Evolutionary conservation across 1,284 basidiomycete genomes (phyloP).

Genomic region (Papiliotrema flavescens): DNA sequence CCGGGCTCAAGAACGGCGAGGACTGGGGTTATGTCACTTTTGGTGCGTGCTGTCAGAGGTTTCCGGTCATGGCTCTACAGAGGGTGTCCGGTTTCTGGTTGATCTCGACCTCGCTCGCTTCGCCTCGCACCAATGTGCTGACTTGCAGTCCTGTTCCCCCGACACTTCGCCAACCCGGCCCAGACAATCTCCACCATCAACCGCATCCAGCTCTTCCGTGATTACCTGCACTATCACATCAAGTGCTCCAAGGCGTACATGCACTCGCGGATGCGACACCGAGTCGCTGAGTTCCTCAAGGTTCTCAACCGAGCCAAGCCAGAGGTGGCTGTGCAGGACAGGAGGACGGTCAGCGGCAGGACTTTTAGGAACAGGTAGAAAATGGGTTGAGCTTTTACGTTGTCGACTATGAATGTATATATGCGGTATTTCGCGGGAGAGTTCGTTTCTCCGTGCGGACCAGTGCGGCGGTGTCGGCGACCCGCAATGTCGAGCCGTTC

Average conservation of each 20-base stretch:
- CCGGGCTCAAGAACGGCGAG: conserved; percentile 76
- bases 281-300: conserved; percentile 96
- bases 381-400: background rate
- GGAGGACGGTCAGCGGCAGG: conserved; percentile 75
- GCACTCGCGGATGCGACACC: conserved; percentile 94
- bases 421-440: background rate
- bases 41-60: conserved; percentile 51
- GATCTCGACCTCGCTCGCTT: no score
- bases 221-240: conserved; percentile 99
- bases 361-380: conserved; percentile 32
- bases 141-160: conserved; percentile 79
- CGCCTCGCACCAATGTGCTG: background rate
- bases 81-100: no score
- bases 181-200: conserved; percentile 82
- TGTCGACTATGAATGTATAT: background rate
- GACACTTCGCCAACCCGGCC: conserved; percentile 80
- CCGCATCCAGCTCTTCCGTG: conserved; percentile 94
- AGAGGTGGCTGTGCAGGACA: conserved; percentile 67
- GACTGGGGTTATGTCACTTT: conserved; percentile 98
- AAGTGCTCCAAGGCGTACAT: conserved; percentile 98
- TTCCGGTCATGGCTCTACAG: no score
- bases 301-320: conserved; percentile 97
- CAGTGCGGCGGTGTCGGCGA: no score
- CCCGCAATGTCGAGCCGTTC: no score
- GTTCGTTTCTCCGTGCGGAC: background rate